Conservation (phyloP, 2,329 filamentous ascomycete genomes). For the Cephalotrichum gorgonifer region DNA sequence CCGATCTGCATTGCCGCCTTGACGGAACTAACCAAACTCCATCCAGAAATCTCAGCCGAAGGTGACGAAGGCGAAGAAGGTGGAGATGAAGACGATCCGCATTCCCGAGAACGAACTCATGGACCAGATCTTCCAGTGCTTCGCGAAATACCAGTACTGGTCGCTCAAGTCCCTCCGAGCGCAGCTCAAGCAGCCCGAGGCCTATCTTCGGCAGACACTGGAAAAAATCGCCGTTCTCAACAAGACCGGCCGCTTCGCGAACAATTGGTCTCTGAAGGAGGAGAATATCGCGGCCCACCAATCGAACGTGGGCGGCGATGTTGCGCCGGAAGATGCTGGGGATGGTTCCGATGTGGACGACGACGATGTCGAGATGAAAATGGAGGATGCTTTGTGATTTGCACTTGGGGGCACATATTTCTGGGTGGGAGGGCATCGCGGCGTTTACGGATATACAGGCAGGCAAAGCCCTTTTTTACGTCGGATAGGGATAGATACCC, state of each 20-base stretch:
- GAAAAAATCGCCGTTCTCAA: constrained; percentile 75
- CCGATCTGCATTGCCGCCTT: not conserved
- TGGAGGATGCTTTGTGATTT: constrained; percentile 56
- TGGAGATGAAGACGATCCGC: constrained; percentile 78
- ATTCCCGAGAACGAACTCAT: constrained; percentile 82
- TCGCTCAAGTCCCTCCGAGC: constrained; percentile 78
- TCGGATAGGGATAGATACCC: not conserved
- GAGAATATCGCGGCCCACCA: constrained; percentile 41
- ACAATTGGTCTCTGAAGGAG: constrained; percentile 71
- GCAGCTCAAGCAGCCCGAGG: constrained; percentile 74
- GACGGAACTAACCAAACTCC: constrained; percentile 1
- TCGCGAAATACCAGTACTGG: constrained; percentile 85
- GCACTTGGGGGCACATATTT: not conserved
- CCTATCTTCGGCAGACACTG: constrained; percentile 79
- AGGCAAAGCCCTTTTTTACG: not conserved
- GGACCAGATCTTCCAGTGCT: constrained; percentile 74
- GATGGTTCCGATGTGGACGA: constrained; percentile 46
- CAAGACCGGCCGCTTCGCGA: constrained; percentile 74
- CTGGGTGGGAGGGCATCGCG: not conserved
- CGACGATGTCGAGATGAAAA: constrained; percentile 61
- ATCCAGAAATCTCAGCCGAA: constrained; percentile 41
- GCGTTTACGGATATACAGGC: not conserved
- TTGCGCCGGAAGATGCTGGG: constrained; percentile 38
- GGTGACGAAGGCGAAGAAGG: constrained; percentile 46
- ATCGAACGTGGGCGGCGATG: constrained; percentile 25